Evolutionary conservation across 2,329 filamentous ascomycete genomes (phyloP).

Genomic region (Aspergillus sp.): DNA sequence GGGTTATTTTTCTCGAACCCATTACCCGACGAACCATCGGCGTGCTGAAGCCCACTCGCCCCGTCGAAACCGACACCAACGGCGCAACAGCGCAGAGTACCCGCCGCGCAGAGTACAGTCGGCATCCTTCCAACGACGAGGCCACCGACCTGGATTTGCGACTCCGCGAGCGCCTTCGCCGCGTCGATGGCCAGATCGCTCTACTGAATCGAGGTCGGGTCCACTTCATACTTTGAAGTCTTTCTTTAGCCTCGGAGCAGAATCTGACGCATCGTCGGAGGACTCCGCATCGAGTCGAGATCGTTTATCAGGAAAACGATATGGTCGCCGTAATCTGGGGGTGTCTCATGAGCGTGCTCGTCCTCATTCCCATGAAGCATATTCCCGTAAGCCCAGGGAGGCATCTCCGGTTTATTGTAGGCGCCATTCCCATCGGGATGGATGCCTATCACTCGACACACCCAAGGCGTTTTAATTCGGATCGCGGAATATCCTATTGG

Average conservation of each 20-base stretch:
- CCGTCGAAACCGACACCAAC: constrained; percentile 13
- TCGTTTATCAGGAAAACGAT: constrained; percentile 7
- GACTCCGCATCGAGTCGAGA: constrained; percentile 11
- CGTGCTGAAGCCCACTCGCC: constrained; percentile 13
- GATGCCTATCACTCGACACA: background rate
- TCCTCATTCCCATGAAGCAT: constrained; percentile 30
- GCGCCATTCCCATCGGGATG: background rate
- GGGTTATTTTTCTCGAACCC: constrained; percentile 11
- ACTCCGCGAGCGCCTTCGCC: constrained; percentile 21
- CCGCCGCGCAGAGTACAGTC: constrained; percentile 13
- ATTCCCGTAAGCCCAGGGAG: constrained; percentile 20
- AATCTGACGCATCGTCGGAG: constrained; percentile 22
- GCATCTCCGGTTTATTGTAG: constrained; percentile 13
- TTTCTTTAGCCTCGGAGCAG: constrained; percentile 12
- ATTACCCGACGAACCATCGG: constrained; percentile 9
- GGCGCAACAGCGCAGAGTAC: constrained; percentile 15
- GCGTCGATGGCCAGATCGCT: constrained; percentile 12
- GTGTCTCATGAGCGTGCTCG: constrained; percentile 17
- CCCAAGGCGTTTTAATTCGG: too few relatives aligned
- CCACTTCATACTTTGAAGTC: constrained; percentile 8
- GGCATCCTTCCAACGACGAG: constrained; percentile 9
- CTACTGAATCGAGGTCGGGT: constrained; percentile 14
- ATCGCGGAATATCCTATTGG: too few relatives aligned
- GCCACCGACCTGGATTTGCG: constrained; percentile 9
- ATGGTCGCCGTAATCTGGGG: constrained; percentile 17